Evolutionary conservation across 768 basidiomycete species (phyloP).

Genomic region (Pleurotus eryngii): DNA sequence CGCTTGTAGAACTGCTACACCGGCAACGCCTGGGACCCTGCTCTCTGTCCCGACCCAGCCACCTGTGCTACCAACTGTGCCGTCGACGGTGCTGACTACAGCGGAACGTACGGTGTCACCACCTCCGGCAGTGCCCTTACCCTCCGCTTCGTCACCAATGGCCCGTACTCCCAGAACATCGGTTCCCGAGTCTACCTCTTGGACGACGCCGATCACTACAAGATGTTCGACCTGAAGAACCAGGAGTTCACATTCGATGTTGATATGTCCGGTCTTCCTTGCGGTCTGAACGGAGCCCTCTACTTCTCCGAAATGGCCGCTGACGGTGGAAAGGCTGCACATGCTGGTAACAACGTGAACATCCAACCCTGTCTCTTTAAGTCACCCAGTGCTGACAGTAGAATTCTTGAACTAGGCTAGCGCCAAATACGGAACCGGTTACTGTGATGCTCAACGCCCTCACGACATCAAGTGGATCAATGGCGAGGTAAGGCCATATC

Average conservation of each 20-base stretch:
- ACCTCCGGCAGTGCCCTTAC: slow-evolving; percentile 28
- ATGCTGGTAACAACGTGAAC: slow-evolving; percentile 6
- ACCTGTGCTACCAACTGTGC: slow-evolving; percentile 10
- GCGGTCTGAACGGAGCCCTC: slow-evolving; percentile 21
- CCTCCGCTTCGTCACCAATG: slow-evolving; percentile 28
- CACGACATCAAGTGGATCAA: slow-evolving; percentile 46
- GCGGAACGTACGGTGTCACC: slow-evolving; percentile 35
- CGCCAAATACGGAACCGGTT: slow-evolving; percentile 22
- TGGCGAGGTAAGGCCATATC: slow-evolving; percentile 28
- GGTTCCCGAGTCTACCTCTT: slow-evolving; percentile 5
- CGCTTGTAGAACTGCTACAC: slow-evolving; percentile 28
- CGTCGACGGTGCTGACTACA: slow-evolving; percentile 24
- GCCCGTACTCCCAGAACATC: slow-evolving; percentile 1
- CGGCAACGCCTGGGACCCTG: slow-evolving; percentile 36
- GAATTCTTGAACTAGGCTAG: slow-evolving; percentile 24
- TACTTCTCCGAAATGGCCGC: slow-evolving; percentile 1
- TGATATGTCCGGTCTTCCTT: slow-evolving; percentile 50
- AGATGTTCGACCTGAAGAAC: slow-evolving; percentile 43
- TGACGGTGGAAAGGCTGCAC: background rate
- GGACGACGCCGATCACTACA: slow-evolving; percentile 18
- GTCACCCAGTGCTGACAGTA: background rate
- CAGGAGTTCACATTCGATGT: slow-evolving; percentile 63
- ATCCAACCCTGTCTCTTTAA: background rate
- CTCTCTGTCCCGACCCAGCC: slow-evolving; percentile 31
- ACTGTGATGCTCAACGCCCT: slow-evolving; percentile 34